A percentile compares a stretch with the other conserved stretches of the same genome.
phyloP scores from a whole-genome alignment of 139 green algal genomes.

The Chlorella sp. region DNA sequence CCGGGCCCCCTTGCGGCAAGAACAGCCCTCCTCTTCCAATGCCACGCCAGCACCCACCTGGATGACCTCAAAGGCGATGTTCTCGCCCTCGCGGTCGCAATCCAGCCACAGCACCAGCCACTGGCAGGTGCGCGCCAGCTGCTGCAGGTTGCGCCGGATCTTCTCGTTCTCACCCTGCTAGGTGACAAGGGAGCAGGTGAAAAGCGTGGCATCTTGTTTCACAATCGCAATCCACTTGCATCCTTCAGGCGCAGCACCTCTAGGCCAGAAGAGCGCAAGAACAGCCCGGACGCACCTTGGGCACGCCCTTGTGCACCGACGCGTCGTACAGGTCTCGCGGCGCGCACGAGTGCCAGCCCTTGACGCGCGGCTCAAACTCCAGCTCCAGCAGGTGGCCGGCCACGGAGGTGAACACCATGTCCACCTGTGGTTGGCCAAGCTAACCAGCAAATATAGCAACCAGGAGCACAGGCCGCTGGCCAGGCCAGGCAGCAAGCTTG shows the following conservation, averaged over 20 bases:
- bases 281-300: conserved; percentile 48
- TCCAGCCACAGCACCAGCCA: conserved; percentile 98
- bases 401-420: conserved; percentile 96
- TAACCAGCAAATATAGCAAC: too few relatives aligned
- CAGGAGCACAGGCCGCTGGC: too few relatives aligned
- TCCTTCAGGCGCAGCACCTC: too few relatives aligned
- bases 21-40: too few relatives aligned
- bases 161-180: conserved; percentile 68
- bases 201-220: too few relatives aligned
- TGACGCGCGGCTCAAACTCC: conserved; percentile 74
- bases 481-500: too few relatives aligned
- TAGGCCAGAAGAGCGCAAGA: too few relatives aligned
- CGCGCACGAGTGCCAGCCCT: conserved; percentile 68
- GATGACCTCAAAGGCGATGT: conserved; percentile 98
- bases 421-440: too few relatives aligned
- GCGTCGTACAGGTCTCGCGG: conserved; percentile 72
- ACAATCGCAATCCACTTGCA: too few relatives aligned
- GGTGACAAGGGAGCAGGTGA: too few relatives aligned
- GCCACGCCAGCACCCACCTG: conserved; percentile 64
- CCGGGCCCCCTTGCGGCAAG: too few relatives aligned
- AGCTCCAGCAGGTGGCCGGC: conserved; percentile 95
- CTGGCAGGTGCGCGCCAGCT: conserved; percentile 68
- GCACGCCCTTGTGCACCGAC: conserved; percentile 70
- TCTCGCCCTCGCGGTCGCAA: conserved; percentile 98
- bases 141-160: conserved; percentile 81